Base-by-base conservation (phyloP, 208 protist genomes). In the Leishmania martiniquensis region DNA sequence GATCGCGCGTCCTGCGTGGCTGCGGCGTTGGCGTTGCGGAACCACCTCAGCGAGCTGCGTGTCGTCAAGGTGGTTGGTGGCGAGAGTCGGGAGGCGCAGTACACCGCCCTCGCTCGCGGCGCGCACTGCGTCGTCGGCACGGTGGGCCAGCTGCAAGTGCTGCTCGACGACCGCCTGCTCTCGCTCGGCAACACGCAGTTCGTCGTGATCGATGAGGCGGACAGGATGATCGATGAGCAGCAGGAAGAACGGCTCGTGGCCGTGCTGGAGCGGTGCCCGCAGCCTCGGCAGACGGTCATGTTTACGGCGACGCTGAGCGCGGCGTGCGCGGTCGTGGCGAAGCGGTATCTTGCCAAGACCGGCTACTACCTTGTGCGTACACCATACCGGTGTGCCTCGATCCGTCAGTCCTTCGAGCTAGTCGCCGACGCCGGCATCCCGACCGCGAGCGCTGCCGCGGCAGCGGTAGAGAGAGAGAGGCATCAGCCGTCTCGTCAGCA, bases 171-270 rank as follows among this genome's bases (percentile, higher is more conserved):
- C 51, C 85, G 90, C 32, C 55, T 93, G 32, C 85, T 97, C 25
- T 89, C 89, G 0, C 85, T 97, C 2, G 86, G 86, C 57, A 95
- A 93, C 82, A 87, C 88, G 4, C 70, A 76, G 25, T 79, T 88
- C 39, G 87, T 99, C 29, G 96, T 99, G 42, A 82, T 99, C 78
- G 99, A 99, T 85, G 99, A 99, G 81, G 99, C 98, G 0, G 99
- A 99, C 85, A 88, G 96, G 59, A 97, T 99, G 80, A 82, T 99
- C 44, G 92, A 95, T 67, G 94, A 98, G 81, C 91, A 99, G 63
- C 93, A 99, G 68, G 79, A 80, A 73, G 91, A 98, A n/a, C 77
- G 73, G 45, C 82, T 99, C 29, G 81, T 97, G 32, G 85, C 85
- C 5, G 98, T 99, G 54, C 87, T 99, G 17, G 86, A 97, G 82